Evolutionary conservation across 345 rosid genomes (phyloP).

Genomic region (Lumnitzera racemosa): DNA sequence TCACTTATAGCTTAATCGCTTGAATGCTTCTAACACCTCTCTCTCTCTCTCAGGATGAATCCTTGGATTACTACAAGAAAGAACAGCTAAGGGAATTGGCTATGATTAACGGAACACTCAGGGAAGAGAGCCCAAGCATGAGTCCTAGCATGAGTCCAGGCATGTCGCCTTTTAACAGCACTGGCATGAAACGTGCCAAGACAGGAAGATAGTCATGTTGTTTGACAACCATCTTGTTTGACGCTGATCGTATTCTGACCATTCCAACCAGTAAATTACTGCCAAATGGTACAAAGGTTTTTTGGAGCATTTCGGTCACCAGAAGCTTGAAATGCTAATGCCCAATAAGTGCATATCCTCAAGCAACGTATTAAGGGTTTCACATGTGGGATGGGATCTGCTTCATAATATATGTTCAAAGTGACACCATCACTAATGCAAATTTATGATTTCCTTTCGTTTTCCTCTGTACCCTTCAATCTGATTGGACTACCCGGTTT

Average conservation of each 20-base stretch:
- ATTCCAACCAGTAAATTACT: background rate
- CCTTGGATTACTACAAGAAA: conserved; percentile 81
- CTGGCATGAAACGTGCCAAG: conserved; percentile 86
- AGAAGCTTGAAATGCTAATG: no score
- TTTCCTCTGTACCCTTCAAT: no score
- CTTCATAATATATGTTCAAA: no score
- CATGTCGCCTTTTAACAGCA: conserved; percentile 78
- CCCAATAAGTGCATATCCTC: no score
- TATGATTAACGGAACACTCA: conserved; percentile 66
- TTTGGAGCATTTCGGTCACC: no score
- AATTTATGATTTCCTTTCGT: no score
- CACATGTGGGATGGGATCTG: no score
- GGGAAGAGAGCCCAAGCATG: conserved; percentile 83
- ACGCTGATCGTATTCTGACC: background rate
- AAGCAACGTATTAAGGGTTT: no score
- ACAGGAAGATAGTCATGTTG: conserved; percentile 47
- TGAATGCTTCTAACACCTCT: background rate
- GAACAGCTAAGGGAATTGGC: conserved; percentile 91
- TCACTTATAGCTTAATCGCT: background rate
- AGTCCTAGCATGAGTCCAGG: conserved; percentile 86
- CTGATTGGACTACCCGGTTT: no score
- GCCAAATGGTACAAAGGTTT: no score
- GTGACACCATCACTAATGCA: no score
- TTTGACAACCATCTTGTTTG: no score
- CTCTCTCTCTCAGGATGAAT: conserved; percentile 60